Conservation (phyloP, 2,329 filamentous ascomycete species). For the Aspergillus sp. region DNA sequence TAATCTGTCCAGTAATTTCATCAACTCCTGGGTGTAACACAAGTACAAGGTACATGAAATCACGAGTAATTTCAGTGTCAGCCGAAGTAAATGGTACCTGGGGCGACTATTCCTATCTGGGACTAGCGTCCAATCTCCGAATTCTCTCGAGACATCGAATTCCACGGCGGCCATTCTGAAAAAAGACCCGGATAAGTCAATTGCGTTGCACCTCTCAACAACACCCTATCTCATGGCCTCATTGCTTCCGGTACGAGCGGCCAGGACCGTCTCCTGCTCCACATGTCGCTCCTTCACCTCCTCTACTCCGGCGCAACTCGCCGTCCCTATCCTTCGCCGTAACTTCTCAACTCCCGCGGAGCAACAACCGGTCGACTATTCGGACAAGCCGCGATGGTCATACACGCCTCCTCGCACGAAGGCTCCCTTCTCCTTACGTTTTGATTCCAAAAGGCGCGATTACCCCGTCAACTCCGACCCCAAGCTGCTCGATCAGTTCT, state of each 20-base stretch:
- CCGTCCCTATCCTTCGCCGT: conserved; percentile 22
- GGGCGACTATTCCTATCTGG: conserved; percentile 15
- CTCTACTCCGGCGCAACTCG: conserved; percentile 16
- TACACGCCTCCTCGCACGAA: conserved; percentile 70
- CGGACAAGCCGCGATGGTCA: conserved; percentile 63
- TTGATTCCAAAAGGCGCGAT: conserved; percentile 33
- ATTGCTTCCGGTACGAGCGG: conserved; percentile 44
- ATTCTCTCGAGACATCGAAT: conserved; percentile 25
- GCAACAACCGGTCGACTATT: conserved; percentile 30
- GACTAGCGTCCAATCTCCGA: conserved; percentile 25
- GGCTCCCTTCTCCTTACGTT: conserved; percentile 56
- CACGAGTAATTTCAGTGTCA: neutral
- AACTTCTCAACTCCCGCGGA: conserved; percentile 30
- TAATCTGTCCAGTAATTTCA: neutral
- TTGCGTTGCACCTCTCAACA: conserved; percentile 18
- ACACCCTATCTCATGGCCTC: conserved; percentile 46
- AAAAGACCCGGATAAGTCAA: conserved; percentile 16
- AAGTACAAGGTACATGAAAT: conserved; percentile 6
- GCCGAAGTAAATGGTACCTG: conserved; percentile 2
- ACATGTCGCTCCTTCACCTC: conserved; percentile 28
- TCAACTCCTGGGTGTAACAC: neutral
- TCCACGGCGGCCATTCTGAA: conserved; percentile 16
- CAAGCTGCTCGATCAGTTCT: conserved; percentile 71
- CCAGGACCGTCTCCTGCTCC: conserved; percentile 35
- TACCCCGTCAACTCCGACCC: conserved; percentile 75